Conservation (phyloP, 805 yeast genomes). For the Ogataea nakhonphanomensis region DNA sequence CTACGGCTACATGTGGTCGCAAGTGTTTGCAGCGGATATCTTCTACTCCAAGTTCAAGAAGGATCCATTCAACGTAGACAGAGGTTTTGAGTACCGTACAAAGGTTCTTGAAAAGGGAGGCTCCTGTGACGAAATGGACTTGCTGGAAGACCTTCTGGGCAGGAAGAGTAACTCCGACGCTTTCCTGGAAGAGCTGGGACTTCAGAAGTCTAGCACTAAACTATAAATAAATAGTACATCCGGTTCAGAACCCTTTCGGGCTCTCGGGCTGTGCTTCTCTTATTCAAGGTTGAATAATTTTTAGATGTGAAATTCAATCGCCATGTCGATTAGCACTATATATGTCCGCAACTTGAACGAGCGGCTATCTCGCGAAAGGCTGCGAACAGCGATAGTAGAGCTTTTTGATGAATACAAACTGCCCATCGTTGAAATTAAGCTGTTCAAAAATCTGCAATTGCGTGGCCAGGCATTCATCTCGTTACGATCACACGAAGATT, state of each 20-base stretch:
- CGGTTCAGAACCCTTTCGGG: background rate
- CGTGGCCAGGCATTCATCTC: constrained; percentile 84
- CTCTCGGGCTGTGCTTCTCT: background rate
- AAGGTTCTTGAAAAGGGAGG: constrained; percentile 71
- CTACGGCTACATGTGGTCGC: constrained; percentile 84
- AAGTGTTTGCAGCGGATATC: constrained; percentile 82
- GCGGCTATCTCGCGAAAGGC: constrained; percentile 49
- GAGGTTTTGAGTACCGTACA: constrained; percentile 69
- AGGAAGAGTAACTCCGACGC: constrained; percentile 74
- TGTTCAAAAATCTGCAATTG: constrained; percentile 59
- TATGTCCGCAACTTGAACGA: constrained; percentile 75
- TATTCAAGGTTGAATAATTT: background rate
- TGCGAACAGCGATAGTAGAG: constrained; percentile 41
- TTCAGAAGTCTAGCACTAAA: constrained; percentile 2
- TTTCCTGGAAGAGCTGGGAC: constrained; percentile 64
- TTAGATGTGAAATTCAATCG: constrained; percentile 5
- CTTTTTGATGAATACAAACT: constrained; percentile 50
- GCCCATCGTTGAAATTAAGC: constrained; percentile 41
- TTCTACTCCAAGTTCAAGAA: constrained; percentile 64
- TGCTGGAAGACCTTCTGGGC: constrained; percentile 63
- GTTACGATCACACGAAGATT: constrained; percentile 40
- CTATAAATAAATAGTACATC: background rate
- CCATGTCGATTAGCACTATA: constrained; percentile 29
- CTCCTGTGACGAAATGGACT: constrained; percentile 62
- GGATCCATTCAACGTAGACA: constrained; percentile 60